A percentile compares a stretch with the other conserved stretches of the same genome.
phyloP scores from a whole-genome alignment of 2,329 filamentous ascomycete species.

The Colletotrichum orbiculare region DNA sequence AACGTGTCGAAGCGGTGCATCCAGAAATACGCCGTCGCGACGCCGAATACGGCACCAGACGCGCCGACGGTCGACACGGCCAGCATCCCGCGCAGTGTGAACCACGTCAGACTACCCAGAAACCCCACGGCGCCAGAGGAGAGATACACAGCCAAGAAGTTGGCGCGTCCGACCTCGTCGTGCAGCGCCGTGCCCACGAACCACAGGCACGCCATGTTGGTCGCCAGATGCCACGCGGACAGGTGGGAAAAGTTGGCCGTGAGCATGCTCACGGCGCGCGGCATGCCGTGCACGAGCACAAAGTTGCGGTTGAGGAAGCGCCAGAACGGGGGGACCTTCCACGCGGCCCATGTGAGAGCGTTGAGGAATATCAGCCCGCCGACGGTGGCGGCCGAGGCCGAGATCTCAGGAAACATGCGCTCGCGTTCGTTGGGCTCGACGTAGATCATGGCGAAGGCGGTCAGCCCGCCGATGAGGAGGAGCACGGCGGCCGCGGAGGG shows the following conservation, averaged over 20 bases:
- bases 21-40: constrained; percentile 72
- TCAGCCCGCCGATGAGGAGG: constrained; percentile 56
- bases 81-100: constrained; percentile 59
- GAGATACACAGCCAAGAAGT: constrained; percentile 76
- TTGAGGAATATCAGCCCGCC: constrained; percentile 71
- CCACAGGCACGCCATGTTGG: constrained; percentile 75
- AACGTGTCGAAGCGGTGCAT: constrained; percentile 66
- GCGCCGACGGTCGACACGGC: constrained; percentile 70
- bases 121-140: constrained; percentile 68
- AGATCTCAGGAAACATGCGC: constrained; percentile 69
- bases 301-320: constrained; percentile 75
- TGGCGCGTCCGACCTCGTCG: constrained; percentile 75
- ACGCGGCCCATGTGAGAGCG: constrained; percentile 64
- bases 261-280: constrained; percentile 70
- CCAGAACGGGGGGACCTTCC: constrained; percentile 75
- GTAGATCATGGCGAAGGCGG: constrained; percentile 60
- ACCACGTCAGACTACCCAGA: constrained; percentile 64
- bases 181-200: constrained; percentile 75
- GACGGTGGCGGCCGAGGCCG: constrained; percentile 74
- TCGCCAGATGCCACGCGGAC: constrained; percentile 65
- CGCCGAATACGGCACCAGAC: constrained; percentile 71
- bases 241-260: constrained; percentile 78
- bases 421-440: constrained; percentile 45
- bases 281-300: constrained; percentile 72
- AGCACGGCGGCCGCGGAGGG: constrained; percentile 63